Evolutionary conservation across 768 basidiomycete genomes (phyloP).

Genomic region (Rhizopogon vesiculosus): DNA sequence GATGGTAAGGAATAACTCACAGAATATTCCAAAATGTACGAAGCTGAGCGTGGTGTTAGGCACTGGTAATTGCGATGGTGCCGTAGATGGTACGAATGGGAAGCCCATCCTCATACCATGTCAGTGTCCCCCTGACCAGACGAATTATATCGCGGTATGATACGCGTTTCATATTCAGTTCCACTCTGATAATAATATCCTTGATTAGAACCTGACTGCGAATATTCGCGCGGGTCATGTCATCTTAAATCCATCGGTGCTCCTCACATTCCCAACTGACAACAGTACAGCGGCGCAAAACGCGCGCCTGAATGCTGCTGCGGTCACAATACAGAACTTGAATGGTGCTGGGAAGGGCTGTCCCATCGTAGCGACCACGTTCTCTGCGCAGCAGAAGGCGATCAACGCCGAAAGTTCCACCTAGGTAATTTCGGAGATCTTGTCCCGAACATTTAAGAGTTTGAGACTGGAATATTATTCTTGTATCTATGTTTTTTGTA

Average conservation of each 20-base stretch:
- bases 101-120: constrained; percentile 30
- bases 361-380: constrained; percentile 59
- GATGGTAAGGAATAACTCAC: constrained; percentile 37
- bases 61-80: constrained; percentile 34
- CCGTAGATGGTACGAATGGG: constrained; percentile 25
- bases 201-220: constrained; percentile 26
- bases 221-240: constrained; percentile 38
- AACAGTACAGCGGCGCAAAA: constrained; percentile 32
- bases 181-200: neutral
- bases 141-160: constrained; percentile 20
- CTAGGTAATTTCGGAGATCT: constrained; percentile 1
- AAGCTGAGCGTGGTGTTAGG: constrained; percentile 12
- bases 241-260: constrained; percentile 36
- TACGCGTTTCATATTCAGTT: neutral
- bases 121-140: constrained; percentile 27
- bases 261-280: constrained; percentile 40
- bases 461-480: neutral
- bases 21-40: neutral
- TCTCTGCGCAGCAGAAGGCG: constrained; percentile 34
- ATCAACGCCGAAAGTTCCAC: constrained; percentile 10
- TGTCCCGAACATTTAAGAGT: neutral
- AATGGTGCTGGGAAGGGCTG: constrained; percentile 64
- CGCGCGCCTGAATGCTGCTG: constrained; percentile 50
- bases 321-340: constrained; percentile 69
- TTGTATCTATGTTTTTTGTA: neutral